Percentiles rank a stretch among this genome's conserved stretches.
These are phyloP conservation scores for Micractinium conductrix DNA, from an alignment of 139 green algal genomes.

Conservation along the genomic window DNA sequence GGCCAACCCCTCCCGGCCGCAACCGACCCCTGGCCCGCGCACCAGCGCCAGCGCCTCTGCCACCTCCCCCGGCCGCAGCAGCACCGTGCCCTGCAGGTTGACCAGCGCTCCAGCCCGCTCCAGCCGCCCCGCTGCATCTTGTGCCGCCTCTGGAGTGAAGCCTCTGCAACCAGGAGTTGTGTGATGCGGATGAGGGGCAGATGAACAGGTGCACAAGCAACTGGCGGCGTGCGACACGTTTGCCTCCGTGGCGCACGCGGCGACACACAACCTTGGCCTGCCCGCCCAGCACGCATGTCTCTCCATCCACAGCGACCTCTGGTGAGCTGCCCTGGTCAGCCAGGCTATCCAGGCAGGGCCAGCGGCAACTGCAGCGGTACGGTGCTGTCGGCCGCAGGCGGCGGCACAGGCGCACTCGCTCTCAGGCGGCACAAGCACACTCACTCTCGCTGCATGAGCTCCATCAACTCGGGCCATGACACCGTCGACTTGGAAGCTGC, in stretches of 20 bases:
- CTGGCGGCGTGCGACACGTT: too few species aligned
- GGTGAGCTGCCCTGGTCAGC: too few species aligned
- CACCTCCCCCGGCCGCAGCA: slow-evolving; percentile 29
- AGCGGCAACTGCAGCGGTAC: neutral
- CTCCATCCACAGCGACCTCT: too few species aligned
- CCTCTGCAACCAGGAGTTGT: neutral
- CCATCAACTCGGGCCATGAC: neutral
- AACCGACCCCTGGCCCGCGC: neutral
- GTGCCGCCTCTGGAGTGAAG: neutral
- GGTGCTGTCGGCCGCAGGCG: neutral
- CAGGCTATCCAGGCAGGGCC: too few species aligned
- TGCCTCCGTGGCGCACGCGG: neutral
- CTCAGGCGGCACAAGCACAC: neutral
- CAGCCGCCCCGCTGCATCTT: neutral
- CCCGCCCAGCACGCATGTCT: neutral
- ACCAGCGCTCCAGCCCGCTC: neutral
- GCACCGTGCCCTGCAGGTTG: slow-evolving; percentile 1
- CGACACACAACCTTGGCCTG: neutral
- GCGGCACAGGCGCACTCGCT: neutral
- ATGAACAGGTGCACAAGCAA: neutral
- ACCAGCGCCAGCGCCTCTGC: slow-evolving; percentile 11
- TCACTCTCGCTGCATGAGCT: slow-evolving; percentile 1
- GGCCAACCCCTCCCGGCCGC: neutral
- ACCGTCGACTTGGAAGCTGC: neutral
- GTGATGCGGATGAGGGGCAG: neutral